phyloP scores from a whole-genome alignment of 73 alveolate species.

The Durusdinium trenchii region DNA sequence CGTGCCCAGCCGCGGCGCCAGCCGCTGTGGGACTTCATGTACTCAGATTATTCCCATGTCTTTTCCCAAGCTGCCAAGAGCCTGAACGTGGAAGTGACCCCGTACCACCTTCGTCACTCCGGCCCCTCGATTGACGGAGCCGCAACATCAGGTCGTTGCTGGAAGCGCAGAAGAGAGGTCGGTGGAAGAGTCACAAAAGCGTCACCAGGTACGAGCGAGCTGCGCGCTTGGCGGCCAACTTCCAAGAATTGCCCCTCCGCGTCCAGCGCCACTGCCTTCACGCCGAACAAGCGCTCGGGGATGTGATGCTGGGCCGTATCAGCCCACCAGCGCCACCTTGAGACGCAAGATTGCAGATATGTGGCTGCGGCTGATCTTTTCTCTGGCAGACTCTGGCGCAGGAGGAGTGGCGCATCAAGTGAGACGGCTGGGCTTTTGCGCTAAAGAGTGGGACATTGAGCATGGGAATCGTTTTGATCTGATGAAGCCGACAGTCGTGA shows the following conservation, averaged over 20 bases:
- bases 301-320: constrained; percentile 52
- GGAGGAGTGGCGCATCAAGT: neutral
- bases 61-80: neutral
- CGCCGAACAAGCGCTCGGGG: constrained; percentile 28
- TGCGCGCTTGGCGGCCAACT: constrained; percentile 16
- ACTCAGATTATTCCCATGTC: neutral
- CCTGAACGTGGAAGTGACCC: neutral
- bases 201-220: constrained; percentile 48
- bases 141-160: neutral
- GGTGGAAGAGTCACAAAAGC: constrained; percentile 38
- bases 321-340: neutral
- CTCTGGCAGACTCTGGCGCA: too few relatives aligned
- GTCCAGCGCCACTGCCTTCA: neutral
- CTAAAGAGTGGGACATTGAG: neutral
- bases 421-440: neutral
- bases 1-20: neutral
- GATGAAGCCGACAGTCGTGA: neutral
- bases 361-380: neutral
- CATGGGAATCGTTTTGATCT: neutral
- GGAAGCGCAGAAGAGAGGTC: constrained; percentile 23
- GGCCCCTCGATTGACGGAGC: constrained; percentile 44
- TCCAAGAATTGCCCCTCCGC: neutral
- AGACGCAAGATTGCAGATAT: neutral
- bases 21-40: constrained; percentile 27
- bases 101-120: constrained; percentile 61